Percentiles rank a stretch among this genome's conserved stretches.
phyloP scores from a whole-genome alignment of 306 rosid species.

The Quercus alba region DNA sequence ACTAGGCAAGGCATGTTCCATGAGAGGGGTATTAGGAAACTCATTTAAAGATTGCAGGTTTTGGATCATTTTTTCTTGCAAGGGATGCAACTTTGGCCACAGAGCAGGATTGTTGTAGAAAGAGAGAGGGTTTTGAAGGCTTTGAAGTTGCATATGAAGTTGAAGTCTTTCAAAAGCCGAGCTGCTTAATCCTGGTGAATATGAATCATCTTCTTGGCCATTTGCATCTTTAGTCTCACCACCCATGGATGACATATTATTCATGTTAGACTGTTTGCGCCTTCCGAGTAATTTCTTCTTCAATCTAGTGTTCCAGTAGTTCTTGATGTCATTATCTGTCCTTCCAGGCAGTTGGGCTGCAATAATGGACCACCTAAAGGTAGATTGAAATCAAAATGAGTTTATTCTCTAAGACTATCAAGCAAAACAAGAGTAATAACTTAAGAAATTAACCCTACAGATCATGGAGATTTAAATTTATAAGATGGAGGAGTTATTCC shows the following conservation, averaged over 20 bases:
- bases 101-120: conserved; percentile 56
- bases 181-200: conserved; percentile 51
- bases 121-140: conserved; percentile 72
- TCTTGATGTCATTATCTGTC: conserved; percentile 95
- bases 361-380: conserved; percentile 93
- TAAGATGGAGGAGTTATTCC: not conserved
- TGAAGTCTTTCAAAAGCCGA: conserved; percentile 96
- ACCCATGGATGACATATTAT: conserved; percentile 2
- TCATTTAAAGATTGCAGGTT: conserved; percentile 41
- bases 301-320: conserved; percentile 94
- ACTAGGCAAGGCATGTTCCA: conserved; percentile 23
- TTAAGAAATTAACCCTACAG: conserved; percentile 10
- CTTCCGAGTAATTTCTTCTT: conserved; percentile 90
- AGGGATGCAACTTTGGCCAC: conserved; percentile 90
- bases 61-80: conserved; percentile 67
- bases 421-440: conserved; percentile 2
- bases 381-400: conserved; percentile 6
- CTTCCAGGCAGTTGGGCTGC: conserved; percentile 99
- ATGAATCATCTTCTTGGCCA: conserved; percentile 24
- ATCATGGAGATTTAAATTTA: not conserved
- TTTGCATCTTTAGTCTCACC: conserved; percentile 31
- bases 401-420: conserved; percentile 23
- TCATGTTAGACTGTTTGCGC: conserved; percentile 54
- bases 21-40: conserved; percentile 25
- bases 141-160: conserved; percentile 91